Conservation (phyloP, 1,284 basidiomycete species). For the Naganishia cerealis region DNA sequence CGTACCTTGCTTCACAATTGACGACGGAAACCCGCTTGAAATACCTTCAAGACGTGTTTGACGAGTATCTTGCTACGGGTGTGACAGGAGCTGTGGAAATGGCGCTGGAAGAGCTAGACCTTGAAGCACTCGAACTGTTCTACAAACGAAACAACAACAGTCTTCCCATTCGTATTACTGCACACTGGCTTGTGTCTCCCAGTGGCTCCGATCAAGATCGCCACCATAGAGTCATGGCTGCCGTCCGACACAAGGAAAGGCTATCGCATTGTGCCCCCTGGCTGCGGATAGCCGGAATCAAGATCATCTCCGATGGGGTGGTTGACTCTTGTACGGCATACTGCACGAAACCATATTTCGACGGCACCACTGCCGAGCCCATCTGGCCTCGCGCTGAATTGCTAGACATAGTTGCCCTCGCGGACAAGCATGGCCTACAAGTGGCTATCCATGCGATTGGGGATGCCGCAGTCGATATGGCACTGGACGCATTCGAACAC, state of each 20-base stretch:
- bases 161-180: slow-evolving; percentile 38
- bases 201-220: slow-evolving; percentile 36
- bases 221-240: slow-evolving; percentile 33
- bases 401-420: slow-evolving; percentile 36
- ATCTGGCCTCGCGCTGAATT: slow-evolving; percentile 42
- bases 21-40: slow-evolving; percentile 34
- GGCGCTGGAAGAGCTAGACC: slow-evolving; percentile 39
- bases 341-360: slow-evolving; percentile 40
- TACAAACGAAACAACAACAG: slow-evolving; percentile 28
- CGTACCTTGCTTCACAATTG: slow-evolving; percentile 36
- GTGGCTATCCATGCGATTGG: slow-evolving; percentile 44
- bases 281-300: slow-evolving; percentile 42
- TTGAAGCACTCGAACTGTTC: slow-evolving; percentile 39
- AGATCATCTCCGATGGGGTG: slow-evolving; percentile 44
- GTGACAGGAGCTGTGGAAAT: slow-evolving; percentile 42
- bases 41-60: slow-evolving; percentile 35
- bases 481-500: slow-evolving; percentile 41
- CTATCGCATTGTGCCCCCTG: slow-evolving; percentile 34
- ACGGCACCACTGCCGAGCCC: slow-evolving; percentile 37
- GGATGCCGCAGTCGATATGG: slow-evolving; percentile 42
- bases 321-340: slow-evolving; percentile 43
- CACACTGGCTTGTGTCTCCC: slow-evolving; percentile 38
- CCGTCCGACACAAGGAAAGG: slow-evolving; percentile 36
- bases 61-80: slow-evolving; percentile 38
- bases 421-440: slow-evolving; percentile 41